Evolutionary conservation across 352 stramenopile genomes (phyloP).

Genomic region (Aphanomyces euteiches): DNA sequence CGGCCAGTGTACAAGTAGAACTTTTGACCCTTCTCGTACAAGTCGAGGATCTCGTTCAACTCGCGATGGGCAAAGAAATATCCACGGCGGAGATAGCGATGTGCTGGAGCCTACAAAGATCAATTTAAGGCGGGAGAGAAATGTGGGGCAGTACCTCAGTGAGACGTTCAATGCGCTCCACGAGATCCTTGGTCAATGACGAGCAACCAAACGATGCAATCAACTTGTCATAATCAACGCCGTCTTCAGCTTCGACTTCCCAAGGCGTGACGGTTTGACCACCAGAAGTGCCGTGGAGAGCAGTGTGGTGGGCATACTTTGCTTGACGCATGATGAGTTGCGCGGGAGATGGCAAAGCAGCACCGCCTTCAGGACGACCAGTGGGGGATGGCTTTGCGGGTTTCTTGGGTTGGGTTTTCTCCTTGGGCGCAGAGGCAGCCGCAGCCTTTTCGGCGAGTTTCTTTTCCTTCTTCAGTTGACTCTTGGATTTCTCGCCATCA

Average conservation of each 20-base stretch:
- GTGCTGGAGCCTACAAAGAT: conserved; percentile 39
- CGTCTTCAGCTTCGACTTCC: conserved; percentile 92
- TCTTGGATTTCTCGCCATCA: conserved; percentile 70
- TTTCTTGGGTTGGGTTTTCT: conserved; percentile 44
- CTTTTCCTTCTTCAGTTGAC: conserved; percentile 85
- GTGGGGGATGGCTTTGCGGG: conserved; percentile 62
- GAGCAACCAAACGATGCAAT: conserved; percentile 97
- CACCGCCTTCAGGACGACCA: conserved; percentile 60
- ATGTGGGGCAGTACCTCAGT: conserved; percentile 61
- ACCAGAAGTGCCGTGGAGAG: conserved; percentile 44
- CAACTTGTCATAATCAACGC: conserved; percentile 99
- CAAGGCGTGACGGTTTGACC: conserved; percentile 89
- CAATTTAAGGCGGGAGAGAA: neutral
- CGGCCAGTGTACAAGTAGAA: conserved; percentile 99
- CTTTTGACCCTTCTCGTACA: conserved; percentile 94
- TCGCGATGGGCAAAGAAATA: conserved; percentile 99
- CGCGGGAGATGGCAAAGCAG: conserved; percentile 48
- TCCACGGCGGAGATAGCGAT: conserved; percentile 96
- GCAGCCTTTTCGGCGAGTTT: conserved; percentile 63
- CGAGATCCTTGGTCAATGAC: conserved; percentile 89
- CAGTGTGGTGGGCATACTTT: conserved; percentile 66
- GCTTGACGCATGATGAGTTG: conserved; percentile 69
- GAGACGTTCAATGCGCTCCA: conserved; percentile 94
- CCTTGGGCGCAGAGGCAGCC: conserved; percentile 52
- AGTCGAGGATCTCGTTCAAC: conserved; percentile 92